Evolutionary conservation across 306 rosid species (phyloP), one percentile per base, ranked within the genome.

Genomic region (Acacia acuminata): DNA sequence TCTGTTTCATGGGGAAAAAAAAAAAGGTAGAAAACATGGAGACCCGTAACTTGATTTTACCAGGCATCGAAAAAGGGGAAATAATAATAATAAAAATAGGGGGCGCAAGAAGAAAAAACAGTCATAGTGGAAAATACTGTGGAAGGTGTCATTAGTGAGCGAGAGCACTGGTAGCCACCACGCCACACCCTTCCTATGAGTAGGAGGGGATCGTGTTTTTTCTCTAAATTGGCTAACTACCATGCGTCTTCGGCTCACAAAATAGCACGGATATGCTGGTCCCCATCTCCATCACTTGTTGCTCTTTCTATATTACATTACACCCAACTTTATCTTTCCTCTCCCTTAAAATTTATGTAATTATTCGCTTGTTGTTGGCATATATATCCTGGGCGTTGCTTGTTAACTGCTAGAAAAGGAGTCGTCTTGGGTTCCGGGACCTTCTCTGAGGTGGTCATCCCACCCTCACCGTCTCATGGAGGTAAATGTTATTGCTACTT

Each of bases 41-140:
- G 77, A 83, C 88, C 88, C 88, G 75, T 83, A 60, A 72, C 84
- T 65, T 76, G 71, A 63, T 71, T 81, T 76, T 82, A 84, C 85
- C 84, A 78, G 55, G 50, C 16, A 77, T 76, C 48, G 73, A 25
- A 61, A 25, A 24, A 8, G 34, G 63, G 63, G 7, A 61, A 61
- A 61, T 58, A 22, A 58, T 22, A 58, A n/a, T 58, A 58, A 58
- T 22, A 58, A 58, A 20, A 58, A 58, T 58, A 58, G 64, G 64
- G 8, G 27, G 64, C 27, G 12, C 27, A 11, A 11, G 36, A 63
- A 76, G 42, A 42, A 53, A 55, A 70, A 58, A 14, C 22, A 84
- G 71, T 84, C 84, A 63, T 77, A 93, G 92, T 89, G 97, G 94
- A 89, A 86, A 86, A 89, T 73, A 92, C 91, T 89, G 87, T 90